Percentiles rank a stretch among this genome's conserved stretches.
phyloP scores from a whole-genome alignment of 2,329 filamentous ascomycete species.

The Plenodomus lindquistii region DNA sequence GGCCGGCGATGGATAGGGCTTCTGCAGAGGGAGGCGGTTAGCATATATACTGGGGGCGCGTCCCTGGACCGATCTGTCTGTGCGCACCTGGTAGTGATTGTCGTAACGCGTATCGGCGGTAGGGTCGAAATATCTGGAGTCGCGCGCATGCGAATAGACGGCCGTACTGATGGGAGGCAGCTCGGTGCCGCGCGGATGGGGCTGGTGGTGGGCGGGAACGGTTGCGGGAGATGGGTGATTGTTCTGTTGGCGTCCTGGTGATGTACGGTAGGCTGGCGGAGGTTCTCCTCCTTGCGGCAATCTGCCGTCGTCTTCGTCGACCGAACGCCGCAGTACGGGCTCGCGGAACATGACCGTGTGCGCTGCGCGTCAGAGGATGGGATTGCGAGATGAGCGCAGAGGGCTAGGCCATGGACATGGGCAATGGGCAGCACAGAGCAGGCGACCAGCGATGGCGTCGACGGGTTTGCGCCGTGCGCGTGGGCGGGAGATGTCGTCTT shows the following conservation, averaged over 20 bases:
- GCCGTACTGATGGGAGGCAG: constrained; percentile 47
- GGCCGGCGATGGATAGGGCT: constrained; percentile 44
- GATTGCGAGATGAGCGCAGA: constrained; percentile 1
- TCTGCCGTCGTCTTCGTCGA: constrained; percentile 37
- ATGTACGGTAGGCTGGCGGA: constrained; percentile 40
- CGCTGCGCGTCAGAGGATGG: constrained; percentile 6
- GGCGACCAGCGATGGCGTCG: constrained; percentile 6
- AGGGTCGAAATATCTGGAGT: constrained; percentile 56
- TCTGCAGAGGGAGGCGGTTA: constrained; percentile 29
- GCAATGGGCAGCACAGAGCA: constrained; percentile 8
- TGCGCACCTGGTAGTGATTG: constrained; percentile 37
- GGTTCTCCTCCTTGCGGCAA: constrained; percentile 39
- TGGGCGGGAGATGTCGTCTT: constrained; percentile 15
- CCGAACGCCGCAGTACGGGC: constrained; percentile 32
- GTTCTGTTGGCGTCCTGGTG: constrained; percentile 43
- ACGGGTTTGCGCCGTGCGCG: constrained; percentile 22
- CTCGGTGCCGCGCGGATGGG: constrained; percentile 42
- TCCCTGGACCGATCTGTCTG: too few relatives aligned
- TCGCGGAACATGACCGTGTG: constrained; percentile 35
- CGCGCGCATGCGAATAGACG: constrained; percentile 45
- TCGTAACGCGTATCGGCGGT: constrained; percentile 50
- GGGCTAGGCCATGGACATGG: constrained; percentile 17
- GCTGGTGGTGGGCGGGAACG: constrained; percentile 35
- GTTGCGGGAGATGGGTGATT: constrained; percentile 41
- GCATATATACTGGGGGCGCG: constrained; percentile 13